These are phyloP conservation scores for Lepraria neglecta DNA, from an alignment of 495 filamentous ascomycete genomes.

Conservation along the genomic window DNA sequence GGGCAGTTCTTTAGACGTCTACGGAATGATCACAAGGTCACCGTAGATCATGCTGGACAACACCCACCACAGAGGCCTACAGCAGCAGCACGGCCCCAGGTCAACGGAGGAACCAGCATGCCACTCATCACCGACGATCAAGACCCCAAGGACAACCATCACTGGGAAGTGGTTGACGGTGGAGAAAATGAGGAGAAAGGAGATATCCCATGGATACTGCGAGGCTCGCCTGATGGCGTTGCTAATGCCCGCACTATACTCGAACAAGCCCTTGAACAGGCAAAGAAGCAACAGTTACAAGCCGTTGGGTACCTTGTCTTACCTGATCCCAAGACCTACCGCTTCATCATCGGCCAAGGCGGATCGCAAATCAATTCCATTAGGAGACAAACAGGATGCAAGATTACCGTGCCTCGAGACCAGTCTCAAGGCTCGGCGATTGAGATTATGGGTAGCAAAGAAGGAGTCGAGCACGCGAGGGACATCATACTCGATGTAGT, in stretches of 20 bases:
- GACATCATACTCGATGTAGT: constrained; percentile 83
- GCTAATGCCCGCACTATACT: constrained; percentile 69
- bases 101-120: constrained; percentile 50
- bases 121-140: constrained; percentile 87
- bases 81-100: constrained; percentile 36
- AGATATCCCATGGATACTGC: constrained; percentile 87
- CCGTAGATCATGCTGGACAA: constrained; percentile 81
- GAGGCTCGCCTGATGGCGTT: constrained; percentile 67
- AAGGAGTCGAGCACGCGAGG: constrained; percentile 80
- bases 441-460: constrained; percentile 70
- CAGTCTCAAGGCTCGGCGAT: constrained; percentile 76
- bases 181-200: constrained; percentile 50
- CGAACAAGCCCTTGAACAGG: constrained; percentile 61
- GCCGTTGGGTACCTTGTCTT: constrained; percentile 77
- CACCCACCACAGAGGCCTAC: constrained; percentile 61
- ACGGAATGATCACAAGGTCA: constrained; percentile 74
- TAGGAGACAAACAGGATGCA: constrained; percentile 83
- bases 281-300: constrained; percentile 56
- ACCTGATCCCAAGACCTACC: constrained; percentile 82
- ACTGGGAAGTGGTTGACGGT: constrained; percentile 70
- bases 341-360: constrained; percentile 81
- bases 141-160: constrained; percentile 55
- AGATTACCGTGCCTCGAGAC: constrained; percentile 82
- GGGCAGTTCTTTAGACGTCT: constrained; percentile 87
- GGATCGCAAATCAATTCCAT: constrained; percentile 89